Base-by-base conservation (phyloP, 108 stramenopile genomes). In the Nannochloropsis oceanica region DNA sequence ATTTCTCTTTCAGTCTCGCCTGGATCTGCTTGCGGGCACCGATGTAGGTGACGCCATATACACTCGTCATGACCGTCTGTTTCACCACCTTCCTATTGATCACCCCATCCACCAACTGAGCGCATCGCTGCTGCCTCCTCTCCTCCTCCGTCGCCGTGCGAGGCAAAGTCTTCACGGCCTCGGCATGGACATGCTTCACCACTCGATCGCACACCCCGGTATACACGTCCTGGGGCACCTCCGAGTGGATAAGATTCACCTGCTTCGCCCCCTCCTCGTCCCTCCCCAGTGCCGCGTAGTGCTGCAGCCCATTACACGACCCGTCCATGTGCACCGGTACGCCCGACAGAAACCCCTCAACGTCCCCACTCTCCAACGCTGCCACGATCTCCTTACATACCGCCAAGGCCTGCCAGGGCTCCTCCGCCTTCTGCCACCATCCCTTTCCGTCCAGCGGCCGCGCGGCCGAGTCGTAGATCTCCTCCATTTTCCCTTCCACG, bases 31-130 rank as follows among this genome's bases (percentile, higher is more conserved):
- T 91, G 34, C 94, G 92, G 8, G 99, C 99, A 14, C 99, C 99
- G 59, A 98, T 94, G 85, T 93, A 97, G 0, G 99, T 99, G 20
- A 99, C 99, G 42, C 99, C 99, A 85, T 99, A 99, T 12, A 99
- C 99, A 80, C 94, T 95, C 44, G 99, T 99, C 99, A 99, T 99
- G n/a, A 99, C 98, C 79, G 99, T 99, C 89, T 98, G 93, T 90
- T 99, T 99, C 81, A 99, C 96, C 12, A 98, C 97, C 86, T 98
- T 97, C 44, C 99, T 93, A 84, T 93, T 94, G 84, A 99, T 95
- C 25, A 94, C 86, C 14, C 96, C 97, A 81, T 95, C 91, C 43
- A 97, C 92, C 26, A 96, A 91, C 44, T 90, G 93, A 18, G 97
- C 97, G 8, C 92, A 85, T 59, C 89, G 85, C 50, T 96, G 92